These are phyloP conservation scores for Ascochyta clinopodiicola DNA, from an alignment of 2,329 filamentous ascomycete species.

Conservation along the genomic window DNA sequence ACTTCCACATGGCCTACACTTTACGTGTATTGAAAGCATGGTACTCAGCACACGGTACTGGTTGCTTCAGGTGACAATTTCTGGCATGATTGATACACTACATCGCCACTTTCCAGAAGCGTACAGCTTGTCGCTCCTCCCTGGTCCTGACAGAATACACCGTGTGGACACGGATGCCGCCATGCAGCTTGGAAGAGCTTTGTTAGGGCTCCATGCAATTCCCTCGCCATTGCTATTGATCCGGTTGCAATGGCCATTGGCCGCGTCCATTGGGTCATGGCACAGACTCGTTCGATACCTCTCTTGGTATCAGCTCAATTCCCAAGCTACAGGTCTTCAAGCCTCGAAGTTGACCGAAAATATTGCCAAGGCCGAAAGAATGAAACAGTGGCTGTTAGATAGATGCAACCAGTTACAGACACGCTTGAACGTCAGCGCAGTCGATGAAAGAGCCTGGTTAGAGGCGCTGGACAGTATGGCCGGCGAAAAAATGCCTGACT, in stretches of 20 bases:
- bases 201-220: neutral
- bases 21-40: neutral
- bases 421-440: neutral
- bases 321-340: neutral
- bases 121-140: neutral
- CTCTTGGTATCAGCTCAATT: neutral
- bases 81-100: conserved; percentile 6
- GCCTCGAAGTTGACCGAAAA: neutral
- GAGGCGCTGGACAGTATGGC: conserved; percentile 14
- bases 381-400: neutral
- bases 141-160: neutral
- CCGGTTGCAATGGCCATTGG: neutral
- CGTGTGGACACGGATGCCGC: neutral
- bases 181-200: neutral
- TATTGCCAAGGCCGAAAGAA: neutral
- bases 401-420: neutral
- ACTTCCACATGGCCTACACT: neutral
- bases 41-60: conserved; percentile 4
- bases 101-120: neutral
- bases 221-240: conserved; percentile 1
- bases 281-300: conserved; percentile 2
- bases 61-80: conserved; percentile 5
- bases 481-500: conserved; percentile 6
- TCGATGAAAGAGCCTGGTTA: conserved; percentile 6
- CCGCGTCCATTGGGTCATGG: conserved; percentile 3